Conservation (phyloP, 352 stramenopile genomes). For the Pythium phragmiticola region DNA sequence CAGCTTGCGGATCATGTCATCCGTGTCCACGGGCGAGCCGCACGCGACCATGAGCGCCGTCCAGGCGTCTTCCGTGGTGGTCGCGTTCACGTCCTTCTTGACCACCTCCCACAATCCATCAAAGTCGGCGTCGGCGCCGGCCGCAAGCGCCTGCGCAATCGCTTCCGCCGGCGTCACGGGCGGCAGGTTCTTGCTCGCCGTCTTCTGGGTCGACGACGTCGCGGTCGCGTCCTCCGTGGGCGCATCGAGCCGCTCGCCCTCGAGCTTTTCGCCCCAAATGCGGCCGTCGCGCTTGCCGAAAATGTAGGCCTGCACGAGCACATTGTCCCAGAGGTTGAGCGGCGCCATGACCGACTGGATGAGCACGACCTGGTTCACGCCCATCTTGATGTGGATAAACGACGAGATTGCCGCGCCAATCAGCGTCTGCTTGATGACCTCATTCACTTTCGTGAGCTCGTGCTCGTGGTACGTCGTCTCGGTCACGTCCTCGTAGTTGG, state of each 20-base stretch:
- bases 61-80: conserved; percentile 74
- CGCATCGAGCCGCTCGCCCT: conserved; percentile 69
- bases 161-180: conserved; percentile 44
- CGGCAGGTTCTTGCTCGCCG: conserved; percentile 25
- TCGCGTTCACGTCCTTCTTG: conserved; percentile 63
- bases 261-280: conserved; percentile 80
- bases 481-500: conserved; percentile 76
- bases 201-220: conserved; percentile 15
- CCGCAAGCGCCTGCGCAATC: conserved; percentile 59
- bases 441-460: conserved; percentile 67
- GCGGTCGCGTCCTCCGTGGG: conserved; percentile 30
- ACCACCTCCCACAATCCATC: conserved; percentile 56
- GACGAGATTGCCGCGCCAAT: conserved; percentile 76
- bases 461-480: conserved; percentile 78
- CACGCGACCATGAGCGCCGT: conserved; percentile 84
- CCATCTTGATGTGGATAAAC: conserved; percentile 85
- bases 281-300: conserved; percentile 58
- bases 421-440: conserved; percentile 83
- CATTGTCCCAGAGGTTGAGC: conserved; percentile 83
- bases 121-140: conserved; percentile 73
- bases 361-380: conserved; percentile 85
- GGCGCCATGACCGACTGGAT: conserved; percentile 86
- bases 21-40: conserved; percentile 75
- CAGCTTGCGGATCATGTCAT: conserved; percentile 74
- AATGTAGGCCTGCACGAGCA: conserved; percentile 73